Evolutionary conservation across 345 rosid genomes (phyloP).

Genomic region (Brassica nigra): DNA sequence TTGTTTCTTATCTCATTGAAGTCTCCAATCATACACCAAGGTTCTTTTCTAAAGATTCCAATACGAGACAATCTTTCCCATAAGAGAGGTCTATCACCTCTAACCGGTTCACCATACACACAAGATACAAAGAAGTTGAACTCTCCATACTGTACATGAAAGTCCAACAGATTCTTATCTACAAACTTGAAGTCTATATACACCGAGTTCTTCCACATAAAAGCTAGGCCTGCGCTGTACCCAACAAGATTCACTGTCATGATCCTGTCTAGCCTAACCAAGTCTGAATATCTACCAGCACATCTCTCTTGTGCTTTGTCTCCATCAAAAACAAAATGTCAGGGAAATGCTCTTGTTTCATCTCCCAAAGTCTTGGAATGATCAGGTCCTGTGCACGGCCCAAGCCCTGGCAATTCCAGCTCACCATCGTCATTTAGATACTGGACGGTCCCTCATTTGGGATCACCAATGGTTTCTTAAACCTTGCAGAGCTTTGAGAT

Average conservation of each 20-base stretch:
- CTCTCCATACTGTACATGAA: not conserved
- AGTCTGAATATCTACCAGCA: not conserved
- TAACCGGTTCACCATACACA: not conserved
- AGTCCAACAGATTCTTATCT: not conserved
- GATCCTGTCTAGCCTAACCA: not conserved
- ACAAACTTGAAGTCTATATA: not conserved
- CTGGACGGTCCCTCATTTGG: no score
- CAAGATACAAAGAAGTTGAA: not conserved
- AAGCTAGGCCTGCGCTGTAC: not conserved
- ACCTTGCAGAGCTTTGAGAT: no score
- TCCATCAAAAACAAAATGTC: not conserved
- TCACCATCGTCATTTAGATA: no score
- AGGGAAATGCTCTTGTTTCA: not conserved
- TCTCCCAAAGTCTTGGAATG: not conserved
- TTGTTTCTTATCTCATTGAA: not conserved
- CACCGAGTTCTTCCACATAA: not conserved
- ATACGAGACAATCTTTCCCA: not conserved
- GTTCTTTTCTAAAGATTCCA: not conserved
- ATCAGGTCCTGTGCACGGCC: not conserved
- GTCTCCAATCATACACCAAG: not conserved
- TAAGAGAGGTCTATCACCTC: fast-evolving
- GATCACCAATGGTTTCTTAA: no score
- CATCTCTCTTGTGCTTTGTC: not conserved
- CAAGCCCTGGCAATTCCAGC: not conserved
- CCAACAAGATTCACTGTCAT: not conserved